Base-by-base conservation (phyloP, 345 rosid genomes). In the Euphorbia pulcherrima region DNA sequence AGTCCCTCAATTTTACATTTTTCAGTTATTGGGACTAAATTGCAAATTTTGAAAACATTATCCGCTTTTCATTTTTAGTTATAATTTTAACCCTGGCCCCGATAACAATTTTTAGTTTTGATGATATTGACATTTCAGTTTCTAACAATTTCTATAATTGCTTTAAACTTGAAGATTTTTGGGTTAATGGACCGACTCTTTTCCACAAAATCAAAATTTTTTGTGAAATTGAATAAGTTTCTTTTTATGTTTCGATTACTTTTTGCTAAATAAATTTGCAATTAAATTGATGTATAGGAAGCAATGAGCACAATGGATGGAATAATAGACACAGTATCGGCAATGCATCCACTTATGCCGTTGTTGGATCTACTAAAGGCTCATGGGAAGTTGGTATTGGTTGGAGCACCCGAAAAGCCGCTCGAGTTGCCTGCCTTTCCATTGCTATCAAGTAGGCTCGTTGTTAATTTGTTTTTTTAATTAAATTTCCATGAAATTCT, bases 321-420 rank as follows among this genome's bases (percentile, higher is more conserved):
- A 18, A 83, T 87, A 9, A 81, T 89, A 5, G 88, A 89, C 60
- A 88, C 88, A 0, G 86, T 81, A 0, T 80, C 88, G 0, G 88
- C 87, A 4, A 65, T 57, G 18, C 88, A 85, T 57, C 73, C 84
- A 0, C 60, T 86, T 14, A 5, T 69, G 67, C 87, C 92, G 0
- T 41, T 89, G 67, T 16, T 85, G 10, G 74, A 75, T 37, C 80
- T 89, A 46, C 62, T 89, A 47, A 87, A 84, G 70, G 4, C 68
- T 24, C 53, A 83, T 62, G 91, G 89, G 16, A 88, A 73, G 56
- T 77, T 88, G 21, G 68, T 85, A 41, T 28, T 85, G 72, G 78
- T 89, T 37, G 88, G 90, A 47, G 84, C 70, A 6, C 87, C 88
- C 0, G 76, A 51, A 0, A 70, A 81, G 69, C 87, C 92, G 0